These are phyloP conservation scores for Globisporangium heterothallicum DNA, from an alignment of 352 stramenopile genomes.

Conservation along the genomic window DNA sequence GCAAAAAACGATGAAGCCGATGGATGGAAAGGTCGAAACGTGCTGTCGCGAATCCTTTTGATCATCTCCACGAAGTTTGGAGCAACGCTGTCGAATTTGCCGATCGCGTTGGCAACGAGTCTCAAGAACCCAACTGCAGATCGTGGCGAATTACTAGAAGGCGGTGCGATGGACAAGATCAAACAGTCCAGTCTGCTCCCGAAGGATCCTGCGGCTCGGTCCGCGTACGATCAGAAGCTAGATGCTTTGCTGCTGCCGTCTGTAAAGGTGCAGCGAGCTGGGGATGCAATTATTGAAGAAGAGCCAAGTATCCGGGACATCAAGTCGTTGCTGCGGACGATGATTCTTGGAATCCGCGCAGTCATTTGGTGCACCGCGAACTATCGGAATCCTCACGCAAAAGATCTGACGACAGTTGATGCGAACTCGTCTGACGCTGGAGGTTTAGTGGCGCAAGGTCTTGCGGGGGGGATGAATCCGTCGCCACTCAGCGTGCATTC, in stretches of 20 bases:
- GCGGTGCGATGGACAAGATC: conserved; percentile 87
- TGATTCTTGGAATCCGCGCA: conserved; percentile 97
- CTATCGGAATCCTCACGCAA: conserved; percentile 84
- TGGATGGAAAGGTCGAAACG: conserved; percentile 83
- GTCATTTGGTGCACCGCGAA: conserved; percentile 98
- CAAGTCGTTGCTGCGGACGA: conserved; percentile 92
- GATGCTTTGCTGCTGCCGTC: conserved; percentile 56
- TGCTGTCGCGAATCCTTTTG: conserved; percentile 88
- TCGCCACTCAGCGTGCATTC: conserved; percentile 14
- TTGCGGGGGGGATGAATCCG: conserved; percentile 9
- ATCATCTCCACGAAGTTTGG: conserved; percentile 95
- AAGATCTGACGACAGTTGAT: conserved; percentile 79
- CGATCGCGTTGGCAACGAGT: conserved; percentile 53
- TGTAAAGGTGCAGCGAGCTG: conserved; percentile 34
- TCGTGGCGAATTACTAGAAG: conserved; percentile 67
- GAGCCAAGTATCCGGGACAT: conserved; percentile 86
- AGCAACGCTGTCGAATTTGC: conserved; percentile 76
- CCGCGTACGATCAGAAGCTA: conserved; percentile 70
- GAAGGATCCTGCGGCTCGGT: conserved; percentile 44
- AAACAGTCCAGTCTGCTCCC: conserved; percentile 71
- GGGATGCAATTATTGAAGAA: conserved; percentile 63
- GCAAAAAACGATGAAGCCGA: conserved; percentile 93
- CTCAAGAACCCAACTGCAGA: conserved; percentile 37
- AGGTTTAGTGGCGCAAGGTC: conserved; percentile 6
- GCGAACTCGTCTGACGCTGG: conserved; percentile 29